Conservation (phyloP, 305 asterid species). For the Petunia hybrid region DNA sequence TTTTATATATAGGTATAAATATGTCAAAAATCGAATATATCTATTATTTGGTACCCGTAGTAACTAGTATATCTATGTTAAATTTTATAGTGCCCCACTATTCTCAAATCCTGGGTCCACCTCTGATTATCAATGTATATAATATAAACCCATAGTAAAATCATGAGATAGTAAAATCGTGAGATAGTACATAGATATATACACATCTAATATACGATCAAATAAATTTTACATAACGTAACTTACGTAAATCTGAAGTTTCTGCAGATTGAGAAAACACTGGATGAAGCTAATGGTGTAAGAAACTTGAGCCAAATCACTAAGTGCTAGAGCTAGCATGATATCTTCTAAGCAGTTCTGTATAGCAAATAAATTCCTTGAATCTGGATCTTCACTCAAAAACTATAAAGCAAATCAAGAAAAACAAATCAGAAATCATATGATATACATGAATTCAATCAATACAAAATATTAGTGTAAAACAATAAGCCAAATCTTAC, state of each 20-base stretch:
- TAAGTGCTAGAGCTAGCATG: not conserved
- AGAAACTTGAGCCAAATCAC: slow-evolving; percentile 26
- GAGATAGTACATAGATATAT: no score
- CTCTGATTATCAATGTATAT: no score
- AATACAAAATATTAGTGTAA: not conserved
- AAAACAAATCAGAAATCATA: not conserved
- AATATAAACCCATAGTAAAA: no score
- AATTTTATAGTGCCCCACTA: no score
- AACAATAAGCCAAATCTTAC: not conserved
- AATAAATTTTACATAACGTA: no score
- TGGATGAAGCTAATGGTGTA: slow-evolving; percentile 25
- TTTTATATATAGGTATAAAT: no score
- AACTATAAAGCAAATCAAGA: slow-evolving; percentile 13
- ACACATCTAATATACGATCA: no score
- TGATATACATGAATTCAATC: not conserved
- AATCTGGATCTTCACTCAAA: slow-evolving; percentile 25
- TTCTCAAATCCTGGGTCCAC: no score
- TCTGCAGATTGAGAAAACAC: not conserved
- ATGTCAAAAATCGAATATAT: no score
- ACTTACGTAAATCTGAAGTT: slow-evolving; percentile 12
- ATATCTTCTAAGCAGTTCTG: slow-evolving; percentile 2
- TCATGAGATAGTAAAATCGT: no score
- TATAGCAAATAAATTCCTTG: not conserved
- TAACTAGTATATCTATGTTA: no score
- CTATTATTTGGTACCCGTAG: no score